Conservation (phyloP, 192 early-diverging fungal genomes). For the Backusella mclennaniae region DNA sequence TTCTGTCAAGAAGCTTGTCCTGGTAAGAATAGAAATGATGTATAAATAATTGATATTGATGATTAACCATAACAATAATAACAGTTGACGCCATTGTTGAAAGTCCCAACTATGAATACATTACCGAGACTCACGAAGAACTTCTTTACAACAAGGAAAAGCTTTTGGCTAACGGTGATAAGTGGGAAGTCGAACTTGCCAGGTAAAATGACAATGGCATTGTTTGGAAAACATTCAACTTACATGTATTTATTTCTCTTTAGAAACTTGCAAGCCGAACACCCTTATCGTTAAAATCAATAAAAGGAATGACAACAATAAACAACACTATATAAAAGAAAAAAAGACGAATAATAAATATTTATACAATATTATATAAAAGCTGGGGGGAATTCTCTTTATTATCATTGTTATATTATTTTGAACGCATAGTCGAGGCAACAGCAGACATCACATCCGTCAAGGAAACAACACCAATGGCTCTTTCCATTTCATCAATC, state of each 20-base stretch:
- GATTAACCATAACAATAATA: neutral
- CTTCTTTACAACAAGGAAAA: slow-evolving; percentile 98
- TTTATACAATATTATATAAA: neutral
- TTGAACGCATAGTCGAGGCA: slow-evolving; percentile 1
- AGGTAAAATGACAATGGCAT: slow-evolving; percentile 47
- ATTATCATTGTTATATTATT: neutral
- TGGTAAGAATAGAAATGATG: slow-evolving; percentile 9
- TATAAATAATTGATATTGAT: neutral
- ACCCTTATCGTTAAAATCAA: slow-evolving; percentile 35
- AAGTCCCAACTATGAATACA: slow-evolving; percentile 94
- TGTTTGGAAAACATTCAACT: neutral
- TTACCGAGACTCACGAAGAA: slow-evolving; percentile 97
- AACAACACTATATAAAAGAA: neutral
- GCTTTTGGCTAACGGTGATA: slow-evolving; percentile 94
- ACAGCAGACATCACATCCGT: slow-evolving; percentile 71
- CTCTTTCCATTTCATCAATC: slow-evolving; percentile 48
- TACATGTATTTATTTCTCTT: neutral
- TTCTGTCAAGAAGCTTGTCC: slow-evolving; percentile 78
- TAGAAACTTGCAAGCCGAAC: slow-evolving; percentile 46
- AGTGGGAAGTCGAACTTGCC: slow-evolving; percentile 95
- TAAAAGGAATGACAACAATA: slow-evolving; percentile 10
- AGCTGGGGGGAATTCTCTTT: neutral
- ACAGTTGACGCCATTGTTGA: slow-evolving; percentile 96
- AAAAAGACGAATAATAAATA: neutral
- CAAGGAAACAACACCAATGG: slow-evolving; percentile 72